Base-by-base conservation (phyloP, 2,329 filamentous ascomycete species). In the Paraphoma chrysanthemicola region DNA sequence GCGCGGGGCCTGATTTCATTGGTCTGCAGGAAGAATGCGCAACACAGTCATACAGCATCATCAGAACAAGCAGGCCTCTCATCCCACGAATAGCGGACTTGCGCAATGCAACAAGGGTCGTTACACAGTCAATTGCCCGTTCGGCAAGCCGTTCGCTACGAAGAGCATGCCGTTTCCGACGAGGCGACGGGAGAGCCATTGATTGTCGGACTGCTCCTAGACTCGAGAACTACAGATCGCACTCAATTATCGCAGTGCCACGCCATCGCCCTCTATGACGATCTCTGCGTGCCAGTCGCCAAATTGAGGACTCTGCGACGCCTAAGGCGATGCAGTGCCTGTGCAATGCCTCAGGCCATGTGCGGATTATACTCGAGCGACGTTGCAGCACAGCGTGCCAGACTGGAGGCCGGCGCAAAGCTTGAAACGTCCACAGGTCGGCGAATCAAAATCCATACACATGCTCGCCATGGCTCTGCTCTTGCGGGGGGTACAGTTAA, bases 21-120 rank as follows among this genome's bases (percentile, higher is more conserved):
- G 67, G 69, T 47, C 16, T 29, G 30, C 33, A 12, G 45, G 31
- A 41, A 44, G 28, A 48, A 44, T 49, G 45, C 51, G 46, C 38
- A 45, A 53, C 53, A 74, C 72, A 75, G 72, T 74, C 72, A 74
- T 73, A 63, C 66, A 62, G 48, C 67, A 63, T 67, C 63, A 66
- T 62, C 60, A 59, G 36, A 30, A 17, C 51, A 44, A 51, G 50
- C 56, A 53, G 53, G 31, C 53, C 41, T 44, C 51, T 51, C 31
- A 31, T 49, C 59, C 63, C 60, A 59, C 64, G 56, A 69, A 70
- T 68, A 51, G 42, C 31, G 51, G 38, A 53, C 51, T 64, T 61
- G 59, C 52, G 63, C 61, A 54, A 58, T 62, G 57, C 53, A 51
- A n/a, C 36, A 33, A 43, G 51, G 51, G 29, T 43, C 7, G 23